Evolutionary conservation across 2,329 filamentous ascomycete species (phyloP), one percentile per base, ranked within the genome.

Genomic region (Sarocladiaceae sp.): DNA sequence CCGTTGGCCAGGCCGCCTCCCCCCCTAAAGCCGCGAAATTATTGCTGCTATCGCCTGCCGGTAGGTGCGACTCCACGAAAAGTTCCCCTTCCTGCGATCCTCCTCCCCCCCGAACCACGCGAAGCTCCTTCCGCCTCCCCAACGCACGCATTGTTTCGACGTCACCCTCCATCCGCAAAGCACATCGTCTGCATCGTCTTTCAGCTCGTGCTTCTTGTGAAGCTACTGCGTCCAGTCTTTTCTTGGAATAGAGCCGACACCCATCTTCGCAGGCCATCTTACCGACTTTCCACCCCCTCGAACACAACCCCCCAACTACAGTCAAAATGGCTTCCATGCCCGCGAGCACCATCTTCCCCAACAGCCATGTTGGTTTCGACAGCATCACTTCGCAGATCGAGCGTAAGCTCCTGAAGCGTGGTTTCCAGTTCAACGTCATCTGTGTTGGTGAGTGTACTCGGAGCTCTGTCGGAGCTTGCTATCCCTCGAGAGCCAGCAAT

Each of bases 351-450:
- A 80, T 85, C 66, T 93, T 88, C 71, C 93, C 93, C 63, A 84
- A 93, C 68, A 95, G 85, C 84, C 93, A 97, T 78, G 93, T 98
- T 69, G 93, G 93, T 81, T 98, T 98, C 76, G 93, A 98, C 77
- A 96, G 89, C 76, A 98, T 98, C 78, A 98, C 93, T 59, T 89
- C 85, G 57, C 93, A 98, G 78, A 98, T 98, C 60, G 93, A 98
- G 83, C 86, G 88, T 75, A 98, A 98, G 85, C 85, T 97, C 65
- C 70, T 98, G 74, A 98, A 98, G 81, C 89, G 93, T 72, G 93
- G 93, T 60, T 98, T 98, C 72, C 93, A 98, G 72, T 98, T 98
- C 82, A 98, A 98, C 68, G 85, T 97, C 64, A 97, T 97, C 70
- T 96, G 90, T 68, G 93, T 97, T 67, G 93, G 93, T 97, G 78